These are phyloP conservation scores for Talaromyces proteolyticus DNA, from an alignment of 495 filamentous ascomycete species.

Conservation along the genomic window DNA sequence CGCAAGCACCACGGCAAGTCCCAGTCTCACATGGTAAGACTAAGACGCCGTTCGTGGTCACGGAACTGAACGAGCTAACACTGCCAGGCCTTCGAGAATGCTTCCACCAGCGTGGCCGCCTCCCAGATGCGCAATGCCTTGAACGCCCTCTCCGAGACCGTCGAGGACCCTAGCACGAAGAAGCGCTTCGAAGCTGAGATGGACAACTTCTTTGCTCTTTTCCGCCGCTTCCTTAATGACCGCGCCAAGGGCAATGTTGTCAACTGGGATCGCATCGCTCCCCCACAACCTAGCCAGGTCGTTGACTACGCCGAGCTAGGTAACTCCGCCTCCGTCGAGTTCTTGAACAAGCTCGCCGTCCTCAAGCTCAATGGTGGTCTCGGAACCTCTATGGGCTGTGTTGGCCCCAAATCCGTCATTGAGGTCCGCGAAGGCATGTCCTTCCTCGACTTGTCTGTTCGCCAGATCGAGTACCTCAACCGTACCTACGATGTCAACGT, in stretches of 20 bases:
- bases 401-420: slow-evolving; percentile 98
- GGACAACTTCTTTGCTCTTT: slow-evolving; percentile 99
- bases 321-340: slow-evolving; percentile 80
- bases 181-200: slow-evolving; percentile 96
- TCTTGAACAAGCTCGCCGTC: slow-evolving; percentile 96
- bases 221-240: slow-evolving; percentile 96
- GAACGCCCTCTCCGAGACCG: slow-evolving; percentile 85
- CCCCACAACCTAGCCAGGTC: slow-evolving; percentile 85
- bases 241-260: slow-evolving; percentile 94
- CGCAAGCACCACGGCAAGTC: slow-evolving; percentile 89
- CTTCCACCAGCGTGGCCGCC: slow-evolving; percentile 93
- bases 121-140: slow-evolving; percentile 98
- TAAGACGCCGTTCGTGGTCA: slow-evolving; percentile 19
- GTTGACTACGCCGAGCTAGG: slow-evolving; percentile 85
- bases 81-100: slow-evolving; percentile 93
- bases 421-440: slow-evolving; percentile 99
- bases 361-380: slow-evolving; percentile 99
- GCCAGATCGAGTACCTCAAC: slow-evolving; percentile 99
- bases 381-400: slow-evolving; percentile 99
- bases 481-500: slow-evolving; percentile 96
- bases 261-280: slow-evolving; percentile 94
- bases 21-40: slow-evolving; percentile 93
- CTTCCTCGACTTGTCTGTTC: slow-evolving; percentile 97
- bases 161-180: slow-evolving; percentile 76
- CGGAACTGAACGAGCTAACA: slow-evolving; percentile 12